Percentiles rank a stretch among this genome's conserved stretches.
Conservation (phyloP, 2,329 filamentous ascomycete species). For the Zymoseptoria tritici region DNA sequence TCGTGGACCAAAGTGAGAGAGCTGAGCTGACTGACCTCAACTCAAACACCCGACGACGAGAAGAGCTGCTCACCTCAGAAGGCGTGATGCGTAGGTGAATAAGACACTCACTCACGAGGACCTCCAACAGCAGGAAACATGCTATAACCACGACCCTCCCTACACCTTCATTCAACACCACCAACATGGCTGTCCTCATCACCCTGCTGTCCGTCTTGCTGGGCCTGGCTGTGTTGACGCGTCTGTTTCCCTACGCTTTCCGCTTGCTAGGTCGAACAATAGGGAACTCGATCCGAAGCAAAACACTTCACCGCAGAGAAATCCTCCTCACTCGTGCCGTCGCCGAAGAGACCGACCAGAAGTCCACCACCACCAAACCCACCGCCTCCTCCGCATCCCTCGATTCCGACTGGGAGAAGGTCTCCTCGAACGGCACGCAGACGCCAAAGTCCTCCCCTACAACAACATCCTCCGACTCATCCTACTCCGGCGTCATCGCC, state of each 20-base stretch:
- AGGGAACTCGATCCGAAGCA: conserved; percentile 23
- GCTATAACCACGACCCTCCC: background rate
- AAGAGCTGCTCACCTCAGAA: background rate
- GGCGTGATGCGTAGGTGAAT: background rate
- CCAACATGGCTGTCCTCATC: background rate
- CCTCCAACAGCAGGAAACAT: background rate
- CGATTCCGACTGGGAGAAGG: conserved; percentile 64
- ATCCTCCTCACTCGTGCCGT: conserved; percentile 23
- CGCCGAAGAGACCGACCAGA: conserved; percentile 20
- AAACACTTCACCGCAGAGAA: conserved; percentile 26
- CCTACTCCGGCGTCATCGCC: conserved; percentile 80
- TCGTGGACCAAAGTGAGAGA: background rate
- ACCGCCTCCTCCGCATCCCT: conserved; percentile 29
- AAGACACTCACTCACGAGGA: background rate
- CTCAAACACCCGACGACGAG: background rate
- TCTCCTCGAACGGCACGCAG: conserved; percentile 44
- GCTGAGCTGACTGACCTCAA: background rate
- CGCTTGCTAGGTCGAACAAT: conserved; percentile 19
- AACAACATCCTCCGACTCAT: conserved; percentile 36
- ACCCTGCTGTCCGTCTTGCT: conserved; percentile 17
- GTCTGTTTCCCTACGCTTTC: conserved; percentile 21
- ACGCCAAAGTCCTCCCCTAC: conserved; percentile 39
- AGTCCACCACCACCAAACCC: conserved; percentile 1
- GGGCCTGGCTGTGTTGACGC: conserved; percentile 16
- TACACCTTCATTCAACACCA: background rate